Evolutionary conservation across 176 grass and related monocot species (phyloP), one percentile per base, ranked within the genome.

Genomic region (Triticum dicoccoides): DNA sequence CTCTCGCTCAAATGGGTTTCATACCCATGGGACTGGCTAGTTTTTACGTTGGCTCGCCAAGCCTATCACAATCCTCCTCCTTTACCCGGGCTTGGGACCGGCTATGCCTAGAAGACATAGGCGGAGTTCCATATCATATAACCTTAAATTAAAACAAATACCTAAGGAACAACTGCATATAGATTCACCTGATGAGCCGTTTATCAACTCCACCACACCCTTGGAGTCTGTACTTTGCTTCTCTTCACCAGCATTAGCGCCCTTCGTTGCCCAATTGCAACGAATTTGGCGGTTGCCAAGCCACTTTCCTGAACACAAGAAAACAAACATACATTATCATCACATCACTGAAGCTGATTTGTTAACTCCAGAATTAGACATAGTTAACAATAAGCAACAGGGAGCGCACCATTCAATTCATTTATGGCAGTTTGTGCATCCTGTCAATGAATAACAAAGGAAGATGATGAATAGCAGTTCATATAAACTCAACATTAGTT

Each of bases 381-480:
- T 51, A 27, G 69, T 29, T 41, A 61, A n/a, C 79, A 90, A 70
- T 27, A 81, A 62, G 52, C 65, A 85, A 37, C 11, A 73, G 11
- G 69, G 13, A 73, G 12, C 38, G 38, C 59, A 95, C 96, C 93
- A 77, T 90, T 98, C 75, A 96, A 89, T 35, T 98, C 92, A 88
- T 98, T 98, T 86, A 98, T 98, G 4, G 96, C 92, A 82, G 78
- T 92, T 87, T 98, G 96, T 79, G 96, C 96, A 80, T 98, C 96
- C 96, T 98, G 92, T 49, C 44, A 85, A 89, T 80, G 14, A 84
- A 88, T 68, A 90, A 9, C 24, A 77, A 44, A 80, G 72, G 62
- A 23, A 86, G 70, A 82, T 80, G 73, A 79, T 32, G 24, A 34
- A 81, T 6, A 38, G 80, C 23, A 78, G 20, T 82, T 41, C 32